Conservation (phyloP, 148 eudicot genomes). For the Tetragonia tetragonoides region DNA sequence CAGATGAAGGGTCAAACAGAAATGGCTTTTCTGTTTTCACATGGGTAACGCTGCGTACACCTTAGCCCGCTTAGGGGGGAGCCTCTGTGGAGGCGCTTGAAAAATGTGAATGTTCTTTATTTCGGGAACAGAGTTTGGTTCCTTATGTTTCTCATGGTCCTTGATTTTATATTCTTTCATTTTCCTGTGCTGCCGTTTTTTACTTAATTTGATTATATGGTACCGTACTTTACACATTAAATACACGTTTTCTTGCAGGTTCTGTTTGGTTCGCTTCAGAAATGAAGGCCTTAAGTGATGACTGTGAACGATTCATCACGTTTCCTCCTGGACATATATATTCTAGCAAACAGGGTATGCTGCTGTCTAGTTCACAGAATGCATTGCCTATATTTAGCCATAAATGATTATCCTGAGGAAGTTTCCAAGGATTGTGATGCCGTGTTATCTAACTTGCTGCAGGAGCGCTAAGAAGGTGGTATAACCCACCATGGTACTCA, state of each 20-base stretch:
- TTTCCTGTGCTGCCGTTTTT: not conserved
- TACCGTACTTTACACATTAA: not conserved
- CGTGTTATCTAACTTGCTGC: constrained; percentile 13
- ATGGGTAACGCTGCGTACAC: too few species aligned
- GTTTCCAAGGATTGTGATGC: constrained; percentile 1
- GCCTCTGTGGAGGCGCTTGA: too few species aligned
- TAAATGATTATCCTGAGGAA: constrained; percentile 1
- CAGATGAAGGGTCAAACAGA: too few species aligned
- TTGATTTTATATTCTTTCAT: not conserved
- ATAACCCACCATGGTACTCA: constrained; percentile 77
- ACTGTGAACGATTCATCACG: constrained; percentile 77
- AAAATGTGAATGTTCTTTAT: too few species aligned
- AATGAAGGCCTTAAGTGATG: constrained; percentile 95
- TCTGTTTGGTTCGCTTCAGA: constrained; percentile 95
- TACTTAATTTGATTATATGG: not conserved
- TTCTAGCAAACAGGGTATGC: constrained; percentile 83
- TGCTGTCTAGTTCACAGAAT: constrained; percentile 1
- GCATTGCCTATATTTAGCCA: not conserved
- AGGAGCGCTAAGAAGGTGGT: constrained; percentile 88
- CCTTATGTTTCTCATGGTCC: too few species aligned
- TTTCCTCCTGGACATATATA: constrained; percentile 88
- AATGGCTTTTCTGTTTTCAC: too few species aligned
- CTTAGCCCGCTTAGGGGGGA: too few species aligned
- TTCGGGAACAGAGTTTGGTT: too few species aligned
- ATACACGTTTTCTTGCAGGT: constrained; percentile 41